Conservation (phyloP, 352 stramenopile genomes). For the Globisporangium solare region DNA sequence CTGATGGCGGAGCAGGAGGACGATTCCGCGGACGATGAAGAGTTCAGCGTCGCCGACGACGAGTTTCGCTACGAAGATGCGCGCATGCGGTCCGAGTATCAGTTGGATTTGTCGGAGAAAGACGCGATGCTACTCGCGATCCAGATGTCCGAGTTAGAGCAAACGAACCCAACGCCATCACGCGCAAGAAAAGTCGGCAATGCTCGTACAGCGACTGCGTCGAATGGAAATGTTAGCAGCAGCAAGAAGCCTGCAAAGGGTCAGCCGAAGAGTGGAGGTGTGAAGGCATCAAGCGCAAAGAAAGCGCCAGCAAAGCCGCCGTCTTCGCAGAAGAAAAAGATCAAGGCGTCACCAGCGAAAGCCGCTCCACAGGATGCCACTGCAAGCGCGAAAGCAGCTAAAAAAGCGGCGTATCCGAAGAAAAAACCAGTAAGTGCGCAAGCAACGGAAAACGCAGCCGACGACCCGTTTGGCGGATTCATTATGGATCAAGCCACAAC, state of each 20-base stretch:
- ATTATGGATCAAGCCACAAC: constrained; percentile 28
- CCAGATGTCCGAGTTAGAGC: constrained; percentile 41
- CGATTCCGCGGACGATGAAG: constrained; percentile 64
- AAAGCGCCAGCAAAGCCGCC: background rate
- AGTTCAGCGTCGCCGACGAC: constrained; percentile 38
- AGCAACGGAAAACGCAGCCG: background rate
- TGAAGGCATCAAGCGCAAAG: background rate
- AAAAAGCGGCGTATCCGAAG: background rate
- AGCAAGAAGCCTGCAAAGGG: background rate
- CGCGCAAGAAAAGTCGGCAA: background rate
- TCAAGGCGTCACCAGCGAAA: background rate
- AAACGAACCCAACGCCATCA: constrained; percentile 2
- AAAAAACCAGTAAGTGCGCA: background rate
- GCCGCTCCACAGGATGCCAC: background rate
- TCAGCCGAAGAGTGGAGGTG: too few relatives aligned
- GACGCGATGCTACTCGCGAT: constrained; percentile 38
- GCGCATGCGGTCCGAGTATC: constrained; percentile 31
- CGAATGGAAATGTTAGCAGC: too few relatives aligned
- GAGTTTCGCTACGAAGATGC: constrained; percentile 31
- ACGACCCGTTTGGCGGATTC: constrained; percentile 11
- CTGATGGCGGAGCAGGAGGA: constrained; percentile 33
- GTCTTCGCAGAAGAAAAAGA: constrained; percentile 12
- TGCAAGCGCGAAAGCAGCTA: background rate
- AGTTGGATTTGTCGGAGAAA: constrained; percentile 38
- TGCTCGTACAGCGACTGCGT: background rate